Percentiles rank a stretch among this genome's conserved stretches.
phyloP scores from a whole-genome alignment of 2,329 filamentous ascomycete species.

The Magnaporthales sp. region DNA sequence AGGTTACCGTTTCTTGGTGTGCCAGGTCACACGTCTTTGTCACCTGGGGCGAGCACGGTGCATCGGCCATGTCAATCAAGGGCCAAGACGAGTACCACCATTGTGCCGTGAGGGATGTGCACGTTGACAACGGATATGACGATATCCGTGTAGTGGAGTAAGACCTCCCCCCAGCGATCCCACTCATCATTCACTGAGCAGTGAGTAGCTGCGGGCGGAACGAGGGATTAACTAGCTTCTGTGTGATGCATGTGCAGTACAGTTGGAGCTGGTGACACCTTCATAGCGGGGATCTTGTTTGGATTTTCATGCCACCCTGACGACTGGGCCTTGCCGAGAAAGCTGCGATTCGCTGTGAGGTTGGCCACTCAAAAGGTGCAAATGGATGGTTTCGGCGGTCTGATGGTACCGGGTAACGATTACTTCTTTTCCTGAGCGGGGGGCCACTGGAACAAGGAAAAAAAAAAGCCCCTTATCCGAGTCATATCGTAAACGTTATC shows the following conservation, averaged over 20 bases:
- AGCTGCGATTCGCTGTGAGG: conserved; percentile 52
- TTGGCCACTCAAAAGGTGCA: conserved; percentile 61
- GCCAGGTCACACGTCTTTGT: conserved; percentile 28
- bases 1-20: conserved; percentile 1
- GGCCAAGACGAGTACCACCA: conserved; percentile 24
- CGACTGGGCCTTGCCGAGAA: conserved; percentile 38
- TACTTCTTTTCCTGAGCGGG: background rate
- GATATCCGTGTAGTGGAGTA: conserved; percentile 49
- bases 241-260: conserved; percentile 34
- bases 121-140: conserved; percentile 18
- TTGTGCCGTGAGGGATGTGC: conserved; percentile 28
- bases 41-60: conserved; percentile 36
- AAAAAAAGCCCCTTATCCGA: background rate
- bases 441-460: background rate
- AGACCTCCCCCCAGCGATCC: conserved; percentile 20
- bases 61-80: conserved; percentile 32
- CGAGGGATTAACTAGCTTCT: conserved; percentile 4
- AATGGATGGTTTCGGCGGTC: conserved; percentile 53
- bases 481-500: conserved; percentile 3
- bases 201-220: background rate
- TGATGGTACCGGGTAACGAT: conserved; percentile 21
- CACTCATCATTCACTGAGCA: background rate
- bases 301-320: conserved; percentile 39
- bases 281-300: conserved; percentile 64
- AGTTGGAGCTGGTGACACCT: conserved; percentile 68